These are phyloP conservation scores for Heterobasidion parviporum DNA, from an alignment of 1,284 basidiomycete species.

Conservation along the genomic window DNA sequence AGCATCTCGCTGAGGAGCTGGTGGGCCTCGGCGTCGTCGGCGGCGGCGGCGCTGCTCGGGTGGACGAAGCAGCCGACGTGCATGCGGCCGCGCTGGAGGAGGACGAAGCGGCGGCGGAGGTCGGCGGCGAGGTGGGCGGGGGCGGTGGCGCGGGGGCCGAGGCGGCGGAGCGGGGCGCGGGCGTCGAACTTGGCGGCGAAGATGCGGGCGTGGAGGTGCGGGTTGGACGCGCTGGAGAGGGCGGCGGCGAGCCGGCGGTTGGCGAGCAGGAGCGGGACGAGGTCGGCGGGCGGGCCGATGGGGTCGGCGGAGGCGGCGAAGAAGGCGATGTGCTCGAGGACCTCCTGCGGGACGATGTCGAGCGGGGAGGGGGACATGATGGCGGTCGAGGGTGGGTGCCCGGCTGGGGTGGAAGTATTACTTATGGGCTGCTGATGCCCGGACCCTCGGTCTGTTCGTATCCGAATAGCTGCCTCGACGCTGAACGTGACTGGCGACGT, in stretches of 20 bases:
- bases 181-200: constrained; percentile 16
- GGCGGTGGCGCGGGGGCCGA: constrained; percentile 14
- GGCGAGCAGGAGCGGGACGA: constrained; percentile 12
- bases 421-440: background rate
- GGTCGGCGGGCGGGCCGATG: constrained; percentile 15
- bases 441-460: background rate
- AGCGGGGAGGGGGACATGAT: constrained; percentile 2
- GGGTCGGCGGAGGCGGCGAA: constrained; percentile 5
- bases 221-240: constrained; percentile 10
- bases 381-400: background rate
- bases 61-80: constrained; percentile 26
- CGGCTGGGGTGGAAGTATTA: background rate
- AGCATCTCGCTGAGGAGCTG: constrained; percentile 24
- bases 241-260: constrained; percentile 7
- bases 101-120: constrained; percentile 40
- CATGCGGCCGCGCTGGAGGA: constrained; percentile 43
- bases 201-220: constrained; percentile 15
- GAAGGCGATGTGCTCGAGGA: constrained; percentile 17
- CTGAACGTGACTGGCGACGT: too few relatives aligned
- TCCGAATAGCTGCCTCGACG: too few relatives aligned
- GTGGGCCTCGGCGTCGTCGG: background rate
- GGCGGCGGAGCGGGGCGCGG: constrained; percentile 17
- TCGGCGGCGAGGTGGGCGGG: constrained; percentile 24
- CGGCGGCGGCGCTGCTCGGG: background rate
- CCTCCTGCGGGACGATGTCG: constrained; percentile 13